A percentile compares a stretch with the other conserved stretches of the same genome.
Evolutionary conservation across 106 monocot genomes (phyloP).

Genomic region (Apostasia ramifera): DNA sequence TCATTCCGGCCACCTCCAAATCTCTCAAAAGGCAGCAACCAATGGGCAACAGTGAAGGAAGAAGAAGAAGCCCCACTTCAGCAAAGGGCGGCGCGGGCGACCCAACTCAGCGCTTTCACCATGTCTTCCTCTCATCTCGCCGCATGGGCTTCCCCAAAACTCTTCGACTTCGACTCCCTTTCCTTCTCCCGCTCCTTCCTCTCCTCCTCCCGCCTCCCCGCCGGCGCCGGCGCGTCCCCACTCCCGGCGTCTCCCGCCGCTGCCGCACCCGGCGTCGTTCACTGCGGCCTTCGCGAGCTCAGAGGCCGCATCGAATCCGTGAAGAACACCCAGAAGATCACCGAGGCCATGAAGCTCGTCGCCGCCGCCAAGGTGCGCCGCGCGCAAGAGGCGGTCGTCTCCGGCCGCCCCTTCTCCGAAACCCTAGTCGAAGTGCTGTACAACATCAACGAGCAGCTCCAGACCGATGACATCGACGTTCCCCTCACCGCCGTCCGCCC

Average conservation of each 20-base stretch:
- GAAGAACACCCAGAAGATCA: constrained; percentile 92
- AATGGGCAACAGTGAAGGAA: no score
- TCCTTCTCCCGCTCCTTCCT: constrained; percentile 12
- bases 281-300: constrained; percentile 56
- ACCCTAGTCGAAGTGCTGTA: constrained; percentile 88
- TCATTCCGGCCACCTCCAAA: no score
- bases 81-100: no score
- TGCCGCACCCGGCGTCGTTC: background rate
- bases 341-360: constrained; percentile 98
- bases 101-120: background rate
- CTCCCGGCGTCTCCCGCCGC: background rate
- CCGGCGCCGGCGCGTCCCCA: background rate
- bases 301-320: constrained; percentile 82
- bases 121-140: constrained; percentile 16
- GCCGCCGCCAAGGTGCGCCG: constrained; percentile 91
- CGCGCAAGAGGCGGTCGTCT: constrained; percentile 89
- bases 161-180: constrained; percentile 19
- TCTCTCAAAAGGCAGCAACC: no score
- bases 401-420: constrained; percentile 90
- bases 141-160: constrained; percentile 4
- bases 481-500: constrained; percentile 72
- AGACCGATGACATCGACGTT: constrained; percentile 79
- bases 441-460: constrained; percentile 90
- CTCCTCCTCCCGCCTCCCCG: constrained; percentile 16
- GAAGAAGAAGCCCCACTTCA: no score